A percentile compares a stretch with the other conserved stretches of the same genome.
These are phyloP conservation scores for Iberis pinnata DNA, from an alignment of 345 rosid genomes.

Conservation along the genomic window DNA sequence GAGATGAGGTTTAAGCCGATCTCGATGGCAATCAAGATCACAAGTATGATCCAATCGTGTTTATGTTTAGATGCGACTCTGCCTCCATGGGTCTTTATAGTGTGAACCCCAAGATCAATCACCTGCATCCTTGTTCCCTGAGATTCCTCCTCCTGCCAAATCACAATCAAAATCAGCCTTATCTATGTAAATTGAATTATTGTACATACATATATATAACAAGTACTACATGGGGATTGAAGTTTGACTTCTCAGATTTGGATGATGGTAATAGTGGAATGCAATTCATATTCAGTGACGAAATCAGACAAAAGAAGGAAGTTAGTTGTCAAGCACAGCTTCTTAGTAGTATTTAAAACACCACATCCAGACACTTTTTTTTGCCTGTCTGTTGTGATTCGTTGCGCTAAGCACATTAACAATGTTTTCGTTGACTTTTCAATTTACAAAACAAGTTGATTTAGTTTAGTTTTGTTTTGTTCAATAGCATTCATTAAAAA, in stretches of 20 bases:
- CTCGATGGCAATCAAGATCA: slow-evolving; percentile 44
- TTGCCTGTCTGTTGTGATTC: slow-evolving; percentile 12
- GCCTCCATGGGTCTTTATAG: slow-evolving; percentile 53
- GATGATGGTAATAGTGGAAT: slow-evolving; percentile 17
- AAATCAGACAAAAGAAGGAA: neutral
- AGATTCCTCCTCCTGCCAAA: slow-evolving; percentile 3
- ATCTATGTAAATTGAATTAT: neutral
- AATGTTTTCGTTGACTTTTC: slow-evolving; percentile 20
- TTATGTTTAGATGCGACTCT: slow-evolving; percentile 48
- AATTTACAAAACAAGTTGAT: too few relatives aligned
- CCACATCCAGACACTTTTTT: too few relatives aligned
- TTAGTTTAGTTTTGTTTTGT: too few relatives aligned
- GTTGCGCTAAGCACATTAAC: slow-evolving; percentile 16
- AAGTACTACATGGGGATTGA: slow-evolving; percentile 9
- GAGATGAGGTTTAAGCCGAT: slow-evolving; percentile 36
- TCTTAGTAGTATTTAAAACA: too few relatives aligned
- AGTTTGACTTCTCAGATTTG: neutral
- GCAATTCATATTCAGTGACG: slow-evolving; percentile 5
- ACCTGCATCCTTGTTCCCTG: slow-evolving; percentile 39
- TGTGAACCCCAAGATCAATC: slow-evolving; percentile 41
- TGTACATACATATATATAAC: neutral
- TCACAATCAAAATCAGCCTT: slow-evolving; percentile 1
- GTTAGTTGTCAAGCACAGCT: neutral
- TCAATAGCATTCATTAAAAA: too few relatives aligned
- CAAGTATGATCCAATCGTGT: slow-evolving; percentile 73